phyloP scores from a whole-genome alignment of 768 basidiomycete genomes.

The Psilocybe subaeruginosa region DNA sequence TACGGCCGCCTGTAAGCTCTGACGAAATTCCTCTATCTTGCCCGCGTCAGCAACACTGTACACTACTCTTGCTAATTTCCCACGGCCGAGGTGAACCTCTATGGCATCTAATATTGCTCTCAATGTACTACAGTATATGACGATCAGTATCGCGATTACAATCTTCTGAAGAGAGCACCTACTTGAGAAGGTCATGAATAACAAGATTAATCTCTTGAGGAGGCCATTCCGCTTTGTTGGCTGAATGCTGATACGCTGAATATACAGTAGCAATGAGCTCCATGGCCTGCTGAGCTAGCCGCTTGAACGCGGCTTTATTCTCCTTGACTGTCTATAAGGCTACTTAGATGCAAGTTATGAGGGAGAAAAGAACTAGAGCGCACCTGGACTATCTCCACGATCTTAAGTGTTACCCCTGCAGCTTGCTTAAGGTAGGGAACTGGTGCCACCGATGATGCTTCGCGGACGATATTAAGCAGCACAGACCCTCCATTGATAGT shows the following conservation, averaged over 20 bases:
- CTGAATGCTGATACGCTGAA: constrained; percentile 10
- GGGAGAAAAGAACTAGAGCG: neutral
- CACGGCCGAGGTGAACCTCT: constrained; percentile 2
- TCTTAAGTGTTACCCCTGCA: constrained; percentile 14
- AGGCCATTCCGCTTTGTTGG: constrained; percentile 14
- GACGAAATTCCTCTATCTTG: constrained; percentile 15
- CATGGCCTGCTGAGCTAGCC: constrained; percentile 14
- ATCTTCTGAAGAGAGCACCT: neutral
- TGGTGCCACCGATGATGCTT: constrained; percentile 18
- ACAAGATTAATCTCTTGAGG: constrained; percentile 6
- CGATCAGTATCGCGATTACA: neutral
- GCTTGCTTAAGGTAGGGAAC: constrained; percentile 23
- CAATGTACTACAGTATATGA: constrained; percentile 9
- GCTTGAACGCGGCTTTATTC: constrained; percentile 17
- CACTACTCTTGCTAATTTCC: constrained; percentile 3
- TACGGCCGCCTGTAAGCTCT: constrained; percentile 11
- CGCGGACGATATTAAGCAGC: constrained; percentile 10
- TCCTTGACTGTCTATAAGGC: constrained; percentile 13
- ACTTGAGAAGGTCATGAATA: constrained; percentile 14
- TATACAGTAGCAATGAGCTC: constrained; percentile 16
- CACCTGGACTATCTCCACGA: constrained; percentile 22
- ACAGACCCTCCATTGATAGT: constrained; percentile 7
- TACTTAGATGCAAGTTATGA: neutral
- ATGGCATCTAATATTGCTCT: constrained; percentile 10
- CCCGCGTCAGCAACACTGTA: constrained; percentile 4